These are phyloP conservation scores for Balakata baccata DNA, from an alignment of 345 rosid species.

Conservation along the genomic window DNA sequence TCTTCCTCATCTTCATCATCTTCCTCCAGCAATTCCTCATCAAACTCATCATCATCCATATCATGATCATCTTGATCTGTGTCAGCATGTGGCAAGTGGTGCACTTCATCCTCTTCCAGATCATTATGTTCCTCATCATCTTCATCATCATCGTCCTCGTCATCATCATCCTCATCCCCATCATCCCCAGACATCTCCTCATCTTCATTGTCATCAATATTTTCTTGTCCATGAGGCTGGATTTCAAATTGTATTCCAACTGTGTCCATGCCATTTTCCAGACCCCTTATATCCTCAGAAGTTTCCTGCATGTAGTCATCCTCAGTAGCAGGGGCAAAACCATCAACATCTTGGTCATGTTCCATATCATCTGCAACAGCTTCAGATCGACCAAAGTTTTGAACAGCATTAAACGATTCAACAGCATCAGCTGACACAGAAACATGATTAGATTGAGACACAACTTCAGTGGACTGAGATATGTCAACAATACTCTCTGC, in stretches of 20 bases:
- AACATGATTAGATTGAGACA: conserved; percentile 56
- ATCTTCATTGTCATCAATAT: conserved; percentile 78
- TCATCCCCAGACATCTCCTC: conserved; percentile 88
- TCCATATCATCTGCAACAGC: conserved; percentile 93
- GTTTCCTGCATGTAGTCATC: conserved; percentile 91
- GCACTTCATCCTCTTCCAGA: conserved; percentile 80
- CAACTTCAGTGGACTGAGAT: conserved; percentile 53
- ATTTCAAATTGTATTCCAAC: conserved; percentile 74
- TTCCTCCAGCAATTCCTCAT: conserved; percentile 90
- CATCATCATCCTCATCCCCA: conserved; percentile 71
- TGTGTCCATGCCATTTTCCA: conserved; percentile 65
- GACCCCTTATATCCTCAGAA: conserved; percentile 66
- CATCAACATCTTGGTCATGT: conserved; percentile 87
- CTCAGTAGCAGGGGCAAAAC: conserved; percentile 63
- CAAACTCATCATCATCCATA: conserved; percentile 86
- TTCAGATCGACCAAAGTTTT: conserved; percentile 65
- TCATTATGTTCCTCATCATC: conserved; percentile 59
- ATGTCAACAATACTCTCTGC: conserved; percentile 49
- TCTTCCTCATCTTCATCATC: conserved; percentile 90
- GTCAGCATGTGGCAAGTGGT: conserved; percentile 83
- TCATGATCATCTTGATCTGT: conserved; percentile 97
- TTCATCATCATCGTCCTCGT: conserved; percentile 57
- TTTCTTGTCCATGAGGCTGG: conserved; percentile 73
- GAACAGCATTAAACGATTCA: conserved; percentile 50
- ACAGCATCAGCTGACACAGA: conserved; percentile 48